Percentiles rank a stretch among this genome's conserved stretches.
Evolutionary conservation across 305 asterid species (phyloP).

Genomic region (Fraxinus dipetala): DNA sequence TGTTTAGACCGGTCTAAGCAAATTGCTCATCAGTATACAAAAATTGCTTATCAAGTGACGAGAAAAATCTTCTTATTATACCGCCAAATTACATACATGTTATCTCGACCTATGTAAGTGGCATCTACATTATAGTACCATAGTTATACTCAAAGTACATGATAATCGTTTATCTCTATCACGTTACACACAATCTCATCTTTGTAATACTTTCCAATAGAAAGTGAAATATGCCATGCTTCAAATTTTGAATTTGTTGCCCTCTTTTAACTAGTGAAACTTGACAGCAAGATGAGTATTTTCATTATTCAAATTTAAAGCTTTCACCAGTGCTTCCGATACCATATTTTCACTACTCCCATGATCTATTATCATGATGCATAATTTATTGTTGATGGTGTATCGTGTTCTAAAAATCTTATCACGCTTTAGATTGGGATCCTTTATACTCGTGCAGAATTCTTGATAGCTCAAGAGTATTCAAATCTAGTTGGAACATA

Average conservation of each 20-base stretch:
- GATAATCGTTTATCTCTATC: not conserved
- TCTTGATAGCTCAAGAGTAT: not conserved
- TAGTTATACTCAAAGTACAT: not conserved
- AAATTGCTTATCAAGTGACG: not conserved
- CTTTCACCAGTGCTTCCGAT: not conserved
- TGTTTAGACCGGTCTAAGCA: not conserved
- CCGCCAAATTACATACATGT: not conserved
- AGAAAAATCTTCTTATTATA: not conserved
- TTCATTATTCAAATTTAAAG: not conserved
- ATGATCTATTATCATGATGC: not conserved
- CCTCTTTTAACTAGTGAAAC: not conserved
- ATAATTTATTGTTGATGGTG: not conserved
- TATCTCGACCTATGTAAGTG: not conserved
- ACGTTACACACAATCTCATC: not conserved
- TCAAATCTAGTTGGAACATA: not conserved
- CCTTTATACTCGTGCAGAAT: not conserved
- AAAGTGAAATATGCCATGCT: not conserved
- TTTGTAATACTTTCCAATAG: not conserved
- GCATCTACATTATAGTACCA: not conserved
- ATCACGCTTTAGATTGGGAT: too few species aligned
- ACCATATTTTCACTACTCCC: not conserved
- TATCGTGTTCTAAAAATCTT: not conserved
- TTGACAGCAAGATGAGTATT: not conserved
- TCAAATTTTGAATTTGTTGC: not conserved
- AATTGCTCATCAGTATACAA: not conserved